These are phyloP conservation scores for Hypoxylon crocopeplum DNA, from an alignment of 495 filamentous ascomycete species.

Conservation along the genomic window DNA sequence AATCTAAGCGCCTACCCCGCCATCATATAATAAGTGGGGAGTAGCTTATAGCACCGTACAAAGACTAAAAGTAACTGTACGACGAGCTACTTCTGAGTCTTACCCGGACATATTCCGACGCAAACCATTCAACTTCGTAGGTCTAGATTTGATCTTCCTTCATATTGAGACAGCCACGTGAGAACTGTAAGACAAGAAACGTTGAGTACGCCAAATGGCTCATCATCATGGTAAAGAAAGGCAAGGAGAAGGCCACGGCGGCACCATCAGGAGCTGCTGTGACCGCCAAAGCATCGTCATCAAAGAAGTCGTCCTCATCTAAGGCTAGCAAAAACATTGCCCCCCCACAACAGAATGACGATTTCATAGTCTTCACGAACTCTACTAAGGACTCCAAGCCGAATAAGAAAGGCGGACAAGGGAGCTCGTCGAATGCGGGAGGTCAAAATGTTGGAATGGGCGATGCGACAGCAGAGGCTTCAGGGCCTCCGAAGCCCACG, in stretches of 20 bases:
- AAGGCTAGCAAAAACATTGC: constrained; percentile 39
- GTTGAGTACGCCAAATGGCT: constrained; percentile 34
- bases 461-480: constrained; percentile 43
- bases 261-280: constrained; percentile 18
- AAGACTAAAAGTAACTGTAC: neutral
- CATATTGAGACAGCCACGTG: neutral
- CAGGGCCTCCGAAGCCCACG: constrained; percentile 73
- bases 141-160: neutral
- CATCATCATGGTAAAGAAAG: constrained; percentile 54
- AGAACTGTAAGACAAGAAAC: constrained; percentile 5
- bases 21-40: no score
- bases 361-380: constrained; percentile 73
- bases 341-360: constrained; percentile 57
- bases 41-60: neutral
- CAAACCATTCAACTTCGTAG: no score
- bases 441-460: constrained; percentile 47
- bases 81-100: neutral
- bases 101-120: constrained; percentile 15
- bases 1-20: no score
- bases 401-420: constrained; percentile 46
- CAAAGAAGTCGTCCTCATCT: constrained; percentile 42
- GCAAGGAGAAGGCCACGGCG: constrained; percentile 52
- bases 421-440: constrained; percentile 40
- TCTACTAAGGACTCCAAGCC: constrained; percentile 62
- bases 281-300: constrained; percentile 38